A percentile compares a stretch with the other conserved stretches of the same genome.
These are phyloP conservation scores for Ascochyta pisi DNA, from an alignment of 2,329 filamentous ascomycete species.

Conservation along the genomic window DNA sequence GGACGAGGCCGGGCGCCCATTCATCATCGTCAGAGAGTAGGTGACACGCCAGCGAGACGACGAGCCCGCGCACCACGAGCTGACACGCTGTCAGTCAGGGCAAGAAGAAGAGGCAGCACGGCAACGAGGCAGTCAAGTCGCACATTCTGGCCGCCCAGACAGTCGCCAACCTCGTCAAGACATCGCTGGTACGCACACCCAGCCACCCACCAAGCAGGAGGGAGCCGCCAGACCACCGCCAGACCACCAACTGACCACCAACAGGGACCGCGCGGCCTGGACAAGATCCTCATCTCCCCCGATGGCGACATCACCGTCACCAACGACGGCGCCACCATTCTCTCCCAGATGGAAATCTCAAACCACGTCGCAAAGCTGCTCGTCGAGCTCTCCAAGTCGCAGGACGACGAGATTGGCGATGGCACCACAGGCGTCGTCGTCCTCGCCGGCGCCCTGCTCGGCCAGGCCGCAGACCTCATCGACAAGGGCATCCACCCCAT, in stretches of 20 bases:
- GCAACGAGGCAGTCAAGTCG: constrained; percentile 96
- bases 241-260: not conserved
- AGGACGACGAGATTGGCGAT: constrained; percentile 98
- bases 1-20: constrained; percentile 95
- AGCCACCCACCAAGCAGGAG: not conserved
- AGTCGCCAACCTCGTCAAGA: constrained; percentile 96
- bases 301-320: constrained; percentile 99
- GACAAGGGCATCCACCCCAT: constrained; percentile 99
- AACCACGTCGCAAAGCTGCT: constrained; percentile 98
- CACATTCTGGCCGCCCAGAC: constrained; percentile 97
- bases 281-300: constrained; percentile 98
- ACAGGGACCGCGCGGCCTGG: constrained; percentile 86
- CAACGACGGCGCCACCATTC: constrained; percentile 97
- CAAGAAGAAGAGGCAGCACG: constrained; percentile 96
- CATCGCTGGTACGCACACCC: constrained; percentile 70
- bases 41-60: constrained; percentile 47
- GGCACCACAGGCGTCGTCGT: constrained; percentile 98
- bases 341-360: constrained; percentile 97
- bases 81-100: constrained; percentile 71
- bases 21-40: constrained; percentile 98
- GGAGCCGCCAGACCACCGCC: too few species aligned
- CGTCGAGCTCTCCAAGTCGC: constrained; percentile 96
- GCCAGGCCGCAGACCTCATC: constrained; percentile 96
- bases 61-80: not conserved
- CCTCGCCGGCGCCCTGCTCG: constrained; percentile 88